Percentiles rank a stretch among this genome's conserved stretches.
phyloP scores from a whole-genome alignment of 495 filamentous ascomycete species.

The Penicillium herquei region DNA sequence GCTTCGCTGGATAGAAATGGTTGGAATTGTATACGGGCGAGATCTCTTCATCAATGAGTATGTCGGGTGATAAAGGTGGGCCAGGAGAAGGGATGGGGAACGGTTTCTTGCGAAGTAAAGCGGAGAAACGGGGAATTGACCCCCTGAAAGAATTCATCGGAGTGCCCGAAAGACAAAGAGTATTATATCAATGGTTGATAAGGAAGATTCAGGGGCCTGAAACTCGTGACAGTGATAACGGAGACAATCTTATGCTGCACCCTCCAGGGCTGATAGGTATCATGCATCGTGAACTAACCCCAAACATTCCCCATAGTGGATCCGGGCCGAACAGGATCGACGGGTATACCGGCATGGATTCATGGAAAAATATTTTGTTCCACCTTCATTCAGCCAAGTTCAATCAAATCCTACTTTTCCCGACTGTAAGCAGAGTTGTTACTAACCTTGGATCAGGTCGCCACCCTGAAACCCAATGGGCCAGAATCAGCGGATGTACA shows the following conservation, averaged over 20 bases:
- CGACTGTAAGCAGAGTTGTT: conserved; percentile 11
- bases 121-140: conserved; percentile 10
- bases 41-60: conserved; percentile 36
- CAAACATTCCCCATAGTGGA: conserved; percentile 3
- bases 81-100: conserved; percentile 29
- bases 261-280: no score
- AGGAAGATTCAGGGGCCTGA: no score
- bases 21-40: conserved; percentile 37
- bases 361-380: not conserved
- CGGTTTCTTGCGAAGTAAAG: conserved; percentile 31
- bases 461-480: conserved; percentile 10
- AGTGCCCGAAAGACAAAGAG: no score
- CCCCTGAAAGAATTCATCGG: no score
- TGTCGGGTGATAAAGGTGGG: conserved; percentile 25
- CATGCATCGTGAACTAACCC: no score
- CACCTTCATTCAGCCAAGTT: no score
- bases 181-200: no score
- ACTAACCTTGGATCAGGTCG: conserved; percentile 15
- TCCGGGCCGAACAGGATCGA: conserved; percentile 6
- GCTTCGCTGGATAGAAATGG: conserved; percentile 42
- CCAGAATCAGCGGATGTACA: conserved; percentile 8
- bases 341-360: not conserved
- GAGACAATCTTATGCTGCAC: no score
- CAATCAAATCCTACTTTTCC: conserved; percentile 10
- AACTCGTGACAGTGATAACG: no score